Conservation (phyloP, 1,284 basidiomycete genomes). For the Sporisorium iseilematis-ciliati region DNA sequence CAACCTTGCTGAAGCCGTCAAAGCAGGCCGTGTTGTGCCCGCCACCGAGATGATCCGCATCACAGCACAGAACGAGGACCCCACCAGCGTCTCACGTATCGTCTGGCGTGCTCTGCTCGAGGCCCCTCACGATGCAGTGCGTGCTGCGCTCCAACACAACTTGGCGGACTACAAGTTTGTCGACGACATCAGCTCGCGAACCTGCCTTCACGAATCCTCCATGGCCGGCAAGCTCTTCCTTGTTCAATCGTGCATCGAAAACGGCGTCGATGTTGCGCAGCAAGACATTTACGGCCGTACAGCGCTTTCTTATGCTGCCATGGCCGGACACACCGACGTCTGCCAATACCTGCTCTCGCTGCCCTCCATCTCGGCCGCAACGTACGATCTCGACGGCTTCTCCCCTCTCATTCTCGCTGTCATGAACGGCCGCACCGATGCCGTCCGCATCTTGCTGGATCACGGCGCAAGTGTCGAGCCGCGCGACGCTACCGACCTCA, state of each 20-base stretch:
- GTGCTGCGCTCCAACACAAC: slow-evolving; percentile 55
- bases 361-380: slow-evolving; percentile 79
- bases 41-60: slow-evolving; percentile 60
- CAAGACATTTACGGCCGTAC: slow-evolving; percentile 91
- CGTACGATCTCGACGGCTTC: slow-evolving; percentile 80
- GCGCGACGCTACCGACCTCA: slow-evolving; percentile 75
- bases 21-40: slow-evolving; percentile 49
- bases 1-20: slow-evolving; percentile 58
- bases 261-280: slow-evolving; percentile 78
- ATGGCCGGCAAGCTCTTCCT: slow-evolving; percentile 85
- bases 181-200: slow-evolving; percentile 96
- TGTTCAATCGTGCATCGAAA: slow-evolving; percentile 83
- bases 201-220: slow-evolving; percentile 92
- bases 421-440: slow-evolving; percentile 84
- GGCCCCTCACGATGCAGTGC: slow-evolving; percentile 52
- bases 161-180: slow-evolving; percentile 86
- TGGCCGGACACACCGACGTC: slow-evolving; percentile 86
- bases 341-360: slow-evolving; percentile 83
- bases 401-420: slow-evolving; percentile 93
- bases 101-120: slow-evolving; percentile 67
- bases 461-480: slow-evolving; percentile 60
- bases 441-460: slow-evolving; percentile 72
- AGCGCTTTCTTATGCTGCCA: slow-evolving; percentile 93
- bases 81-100: slow-evolving; percentile 60
- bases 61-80: slow-evolving; percentile 57